phyloP scores from a whole-genome alignment of 768 basidiomycete genomes.

The Tulasnella sp. region DNA sequence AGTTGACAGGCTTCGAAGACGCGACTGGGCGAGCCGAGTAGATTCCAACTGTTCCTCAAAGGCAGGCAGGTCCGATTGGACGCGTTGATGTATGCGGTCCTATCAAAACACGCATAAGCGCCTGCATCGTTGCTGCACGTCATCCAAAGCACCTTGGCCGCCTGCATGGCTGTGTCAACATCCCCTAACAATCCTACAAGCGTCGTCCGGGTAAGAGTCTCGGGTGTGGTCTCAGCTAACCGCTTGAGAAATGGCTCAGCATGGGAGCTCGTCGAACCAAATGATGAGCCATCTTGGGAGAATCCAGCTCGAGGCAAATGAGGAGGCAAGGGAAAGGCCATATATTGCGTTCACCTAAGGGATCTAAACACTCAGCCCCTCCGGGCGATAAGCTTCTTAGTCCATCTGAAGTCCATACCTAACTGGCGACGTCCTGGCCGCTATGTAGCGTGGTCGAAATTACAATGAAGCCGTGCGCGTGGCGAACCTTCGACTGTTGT shows the following conservation, averaged over 20 bases:
- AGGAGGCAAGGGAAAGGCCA: conserved; percentile 66
- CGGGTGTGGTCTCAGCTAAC: conserved; percentile 49
- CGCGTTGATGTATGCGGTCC: conserved; percentile 61
- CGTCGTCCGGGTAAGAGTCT: conserved; percentile 47
- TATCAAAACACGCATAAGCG: conserved; percentile 29
- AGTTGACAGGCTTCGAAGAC: conserved; percentile 39
- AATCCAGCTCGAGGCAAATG: conserved; percentile 58
- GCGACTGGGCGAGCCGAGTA: conserved; percentile 53
- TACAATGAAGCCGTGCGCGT: conserved; percentile 9
- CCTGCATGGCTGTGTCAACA: conserved; percentile 57
- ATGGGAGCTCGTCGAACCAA: conserved; percentile 15
- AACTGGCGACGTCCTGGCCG: too few relatives aligned
- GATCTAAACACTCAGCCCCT: too few relatives aligned
- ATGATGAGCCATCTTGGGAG: conserved; percentile 36
- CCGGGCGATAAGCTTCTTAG: too few relatives aligned
- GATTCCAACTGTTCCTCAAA: conserved; percentile 56
- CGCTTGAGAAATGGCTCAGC: conserved; percentile 41
- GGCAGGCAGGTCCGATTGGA: conserved; percentile 48
- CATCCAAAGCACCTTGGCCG: conserved; percentile 49
- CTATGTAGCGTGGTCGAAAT: neutral
- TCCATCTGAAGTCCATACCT: too few relatives aligned
- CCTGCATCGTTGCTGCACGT: conserved; percentile 21
- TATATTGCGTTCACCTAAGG: conserved; percentile 23
- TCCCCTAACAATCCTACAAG: conserved; percentile 62
- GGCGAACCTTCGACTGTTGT: neutral